Evolutionary conservation across 352 stramenopile genomes (phyloP).

Genomic region (Phytopythium delawarense): DNA sequence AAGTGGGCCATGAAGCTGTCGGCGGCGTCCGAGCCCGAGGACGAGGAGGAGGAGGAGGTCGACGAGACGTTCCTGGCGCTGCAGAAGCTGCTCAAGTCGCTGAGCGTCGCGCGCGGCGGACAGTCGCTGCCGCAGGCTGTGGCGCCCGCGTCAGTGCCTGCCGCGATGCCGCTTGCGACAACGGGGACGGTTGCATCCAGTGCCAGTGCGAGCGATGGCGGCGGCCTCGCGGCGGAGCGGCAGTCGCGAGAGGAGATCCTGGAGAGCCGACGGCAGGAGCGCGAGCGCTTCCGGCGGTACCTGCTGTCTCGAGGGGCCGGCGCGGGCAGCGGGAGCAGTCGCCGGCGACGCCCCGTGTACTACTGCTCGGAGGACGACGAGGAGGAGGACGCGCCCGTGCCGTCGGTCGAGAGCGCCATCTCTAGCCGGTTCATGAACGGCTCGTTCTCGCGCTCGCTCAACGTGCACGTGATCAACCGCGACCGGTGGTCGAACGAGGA

Average conservation of each 20-base stretch:
- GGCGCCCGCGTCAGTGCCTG: conserved; percentile 10
- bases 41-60: conserved; percentile 64
- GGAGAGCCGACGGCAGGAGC: conserved; percentile 53
- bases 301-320: conserved; percentile 37
- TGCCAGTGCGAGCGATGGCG: background rate
- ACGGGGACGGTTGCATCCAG: conserved; percentile 2
- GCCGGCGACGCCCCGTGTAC: conserved; percentile 39
- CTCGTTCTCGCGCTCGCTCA: conserved; percentile 61
- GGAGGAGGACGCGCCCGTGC: conserved; percentile 45
- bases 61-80: conserved; percentile 80
- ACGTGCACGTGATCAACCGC: conserved; percentile 72
- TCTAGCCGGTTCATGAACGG: conserved; percentile 81
- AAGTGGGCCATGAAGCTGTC: conserved; percentile 7
- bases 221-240: conserved; percentile 16
- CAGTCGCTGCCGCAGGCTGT: conserved; percentile 11
- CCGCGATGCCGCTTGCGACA: conserved; percentile 9
- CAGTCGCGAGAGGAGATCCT: conserved; percentile 73
- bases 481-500: conserved; percentile 70
- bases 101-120: conserved; percentile 38
- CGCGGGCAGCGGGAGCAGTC: conserved; percentile 10
- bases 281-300: conserved; percentile 63
- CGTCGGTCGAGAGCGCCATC: conserved; percentile 75
- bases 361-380: conserved; percentile 71
- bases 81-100: conserved; percentile 64
- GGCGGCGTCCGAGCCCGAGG: conserved; percentile 18